Evolutionary conservation across 306 rosid species (phyloP).

Genomic region (Quercus gilva): DNA sequence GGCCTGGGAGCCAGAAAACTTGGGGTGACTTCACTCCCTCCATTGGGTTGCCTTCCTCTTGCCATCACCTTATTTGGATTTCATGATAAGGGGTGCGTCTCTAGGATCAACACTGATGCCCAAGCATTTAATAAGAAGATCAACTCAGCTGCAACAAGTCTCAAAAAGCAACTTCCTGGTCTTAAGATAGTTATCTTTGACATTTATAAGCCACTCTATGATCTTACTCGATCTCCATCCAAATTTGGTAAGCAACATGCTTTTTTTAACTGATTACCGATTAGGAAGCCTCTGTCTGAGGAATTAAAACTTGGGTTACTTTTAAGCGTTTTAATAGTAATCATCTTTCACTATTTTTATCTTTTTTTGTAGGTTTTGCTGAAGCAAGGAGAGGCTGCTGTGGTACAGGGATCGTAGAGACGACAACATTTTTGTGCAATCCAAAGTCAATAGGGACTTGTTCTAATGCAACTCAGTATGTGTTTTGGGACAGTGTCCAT

Average conservation of each 20-base stretch:
- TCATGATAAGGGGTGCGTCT: constrained; percentile 64
- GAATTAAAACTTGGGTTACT: not conserved
- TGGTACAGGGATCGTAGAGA: constrained; percentile 81
- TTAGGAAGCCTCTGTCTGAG: not conserved
- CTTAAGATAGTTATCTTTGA: constrained; percentile 79
- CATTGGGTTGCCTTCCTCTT: constrained; percentile 87
- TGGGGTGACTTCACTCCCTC: constrained; percentile 94
- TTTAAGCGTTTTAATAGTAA: no score
- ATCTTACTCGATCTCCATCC: constrained; percentile 73
- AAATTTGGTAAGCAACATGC: constrained; percentile 48
- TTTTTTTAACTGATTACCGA: not conserved
- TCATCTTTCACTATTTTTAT: not conserved
- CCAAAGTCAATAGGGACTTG: constrained; percentile 78
- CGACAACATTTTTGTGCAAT: constrained; percentile 73
- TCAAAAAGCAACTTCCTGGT: constrained; percentile 70
- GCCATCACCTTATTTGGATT: constrained; percentile 65
- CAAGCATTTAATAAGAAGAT: constrained; percentile 77
- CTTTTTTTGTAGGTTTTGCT: constrained; percentile 48
- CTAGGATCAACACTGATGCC: constrained; percentile 63
- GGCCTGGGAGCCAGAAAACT: constrained; percentile 82
- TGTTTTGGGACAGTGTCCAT: constrained; percentile 95
- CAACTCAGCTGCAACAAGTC: constrained; percentile 56
- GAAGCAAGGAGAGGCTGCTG: constrained; percentile 92
- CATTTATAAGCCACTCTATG: constrained; percentile 69
- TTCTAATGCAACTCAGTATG: constrained; percentile 81